Evolutionary conservation across 139 green algal genomes (phyloP), one percentile per base, ranked within the genome.

Genomic region (Coelastrella sp.): DNA sequence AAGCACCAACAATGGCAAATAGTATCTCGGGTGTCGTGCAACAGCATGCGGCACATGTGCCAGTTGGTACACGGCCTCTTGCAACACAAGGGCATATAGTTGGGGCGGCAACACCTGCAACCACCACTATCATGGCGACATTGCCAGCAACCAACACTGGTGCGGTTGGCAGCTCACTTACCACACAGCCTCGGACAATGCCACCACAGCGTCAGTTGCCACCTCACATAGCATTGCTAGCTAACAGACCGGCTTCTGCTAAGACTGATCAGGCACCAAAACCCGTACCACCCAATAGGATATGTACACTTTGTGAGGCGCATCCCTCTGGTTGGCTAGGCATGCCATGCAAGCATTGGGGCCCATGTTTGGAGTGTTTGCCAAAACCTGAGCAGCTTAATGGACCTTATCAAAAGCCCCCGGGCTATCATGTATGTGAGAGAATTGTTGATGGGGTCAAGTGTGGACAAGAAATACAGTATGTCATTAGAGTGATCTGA

Each of bases 311-410:
- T 4, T 86, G 80, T 16, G 7, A 86, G 23, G 80, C n/a, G 59
- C 20, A 71, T 14, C 59, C 58, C 10, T 56, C 16, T 5, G 59
- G 58, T 7, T 87, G 64, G 82, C 13, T 87, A n/a, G 64, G 71
- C 23, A 57, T 47, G 65, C 14, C 57, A 20, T 87, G 82, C 65
- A 61, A 19, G 14, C 82, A 87, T 71, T 74, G 71, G 82, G 82
- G 82, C 3, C 82, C 82, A 4, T 87, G 82, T 73, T 4, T 17
- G 13, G 14, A 78, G 16, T 87, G 82, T 23, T 78, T 76, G 68
- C 14, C 68, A 14, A 76, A 76, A 17, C 68, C 68, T 71, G 17
- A 76, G 16, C 14, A 10, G 17, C 68, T 32, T 7, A 23, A 6
- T 76, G 17, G 17, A 76, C 68, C n/a, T 3, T 76, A 76, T 22